Conservation (phyloP, 2,329 filamentous ascomycete species). For the Aspergillus fumigatus region DNA sequence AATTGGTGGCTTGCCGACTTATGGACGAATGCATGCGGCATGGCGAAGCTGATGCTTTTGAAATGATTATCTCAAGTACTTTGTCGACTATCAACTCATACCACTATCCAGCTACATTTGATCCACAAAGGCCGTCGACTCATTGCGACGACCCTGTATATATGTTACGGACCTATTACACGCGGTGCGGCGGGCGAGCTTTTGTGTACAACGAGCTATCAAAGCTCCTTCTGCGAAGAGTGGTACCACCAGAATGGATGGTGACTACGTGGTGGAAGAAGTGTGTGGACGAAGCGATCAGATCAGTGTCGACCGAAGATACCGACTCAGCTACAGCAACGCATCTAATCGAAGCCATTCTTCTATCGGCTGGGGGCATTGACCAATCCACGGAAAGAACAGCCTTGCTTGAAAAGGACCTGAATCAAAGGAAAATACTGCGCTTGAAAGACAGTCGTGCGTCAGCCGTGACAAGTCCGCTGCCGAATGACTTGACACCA, state of each 20-base stretch:
- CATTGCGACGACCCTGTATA: constrained; percentile 25
- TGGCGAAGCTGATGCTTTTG: constrained; percentile 33
- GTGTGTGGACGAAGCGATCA: constrained; percentile 33
- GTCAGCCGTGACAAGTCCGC: constrained; percentile 8
- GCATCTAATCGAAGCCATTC: constrained; percentile 28
- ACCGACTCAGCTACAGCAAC: constrained; percentile 28
- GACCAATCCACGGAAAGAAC: not conserved
- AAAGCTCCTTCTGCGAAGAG: constrained; percentile 29
- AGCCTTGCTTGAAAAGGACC: not conserved
- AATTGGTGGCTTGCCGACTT: constrained; percentile 27
- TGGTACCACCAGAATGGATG: constrained; percentile 38
- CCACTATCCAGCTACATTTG: constrained; percentile 26
- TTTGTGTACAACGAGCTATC: constrained; percentile 33
- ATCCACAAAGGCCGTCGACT: constrained; percentile 12
- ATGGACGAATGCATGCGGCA: constrained; percentile 29
- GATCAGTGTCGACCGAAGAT: constrained; percentile 34
- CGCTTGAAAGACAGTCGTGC: constrained; percentile 15
- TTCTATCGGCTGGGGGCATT: constrained; percentile 26
- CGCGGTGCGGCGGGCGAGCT: constrained; percentile 15
- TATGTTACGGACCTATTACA: constrained; percentile 29
- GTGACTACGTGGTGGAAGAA: constrained; percentile 35
- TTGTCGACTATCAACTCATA: constrained; percentile 25
- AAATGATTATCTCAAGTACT: constrained; percentile 30
- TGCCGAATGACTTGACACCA: constrained; percentile 5
- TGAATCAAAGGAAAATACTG: not conserved